Evolutionary conservation across 2,329 filamentous ascomycete species (phyloP).

Genomic region (Didymella pomorum): DNA sequence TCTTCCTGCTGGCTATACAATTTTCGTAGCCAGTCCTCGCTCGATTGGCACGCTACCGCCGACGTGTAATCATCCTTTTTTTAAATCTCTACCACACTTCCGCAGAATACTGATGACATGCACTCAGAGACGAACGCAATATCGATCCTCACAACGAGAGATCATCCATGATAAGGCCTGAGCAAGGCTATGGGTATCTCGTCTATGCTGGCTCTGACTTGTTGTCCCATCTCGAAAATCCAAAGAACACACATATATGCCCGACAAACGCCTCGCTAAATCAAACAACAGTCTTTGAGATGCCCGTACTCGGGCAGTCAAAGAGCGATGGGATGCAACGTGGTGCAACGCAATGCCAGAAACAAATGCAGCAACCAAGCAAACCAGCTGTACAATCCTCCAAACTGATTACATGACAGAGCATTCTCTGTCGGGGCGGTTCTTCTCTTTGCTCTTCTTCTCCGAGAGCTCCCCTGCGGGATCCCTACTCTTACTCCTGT

Average conservation of each 20-base stretch:
- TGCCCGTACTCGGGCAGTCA: conserved; percentile 1
- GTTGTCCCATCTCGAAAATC: not conserved
- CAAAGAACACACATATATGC: conserved; percentile 17
- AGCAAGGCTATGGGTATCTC: conserved; percentile 32
- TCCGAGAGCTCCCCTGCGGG: conserved; percentile 38
- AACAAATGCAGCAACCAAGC: not conserved
- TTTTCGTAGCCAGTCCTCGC: too few relatives aligned
- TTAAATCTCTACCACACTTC: too few relatives aligned
- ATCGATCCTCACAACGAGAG: not conserved
- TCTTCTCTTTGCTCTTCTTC: conserved; percentile 42
- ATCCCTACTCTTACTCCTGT: conserved; percentile 53
- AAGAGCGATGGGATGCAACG: not conserved
- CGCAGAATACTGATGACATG: too few relatives aligned
- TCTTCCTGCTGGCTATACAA: too few relatives aligned
- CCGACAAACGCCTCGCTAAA: conserved; percentile 37
- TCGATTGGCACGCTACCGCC: too few relatives aligned
- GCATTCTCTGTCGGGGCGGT: conserved; percentile 55
- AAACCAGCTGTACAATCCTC: not conserved
- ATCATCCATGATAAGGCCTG: not conserved
- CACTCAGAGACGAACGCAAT: too few relatives aligned
- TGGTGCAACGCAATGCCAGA: conserved; percentile 12
- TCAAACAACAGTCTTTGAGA: conserved; percentile 12
- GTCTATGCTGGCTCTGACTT: conserved; percentile 27
- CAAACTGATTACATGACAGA: conserved; percentile 51
- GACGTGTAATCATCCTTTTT: too few relatives aligned